Base-by-base conservation (phyloP, 1,139 yeast species). In the Hemisphaericaspora lyxosophila region DNA sequence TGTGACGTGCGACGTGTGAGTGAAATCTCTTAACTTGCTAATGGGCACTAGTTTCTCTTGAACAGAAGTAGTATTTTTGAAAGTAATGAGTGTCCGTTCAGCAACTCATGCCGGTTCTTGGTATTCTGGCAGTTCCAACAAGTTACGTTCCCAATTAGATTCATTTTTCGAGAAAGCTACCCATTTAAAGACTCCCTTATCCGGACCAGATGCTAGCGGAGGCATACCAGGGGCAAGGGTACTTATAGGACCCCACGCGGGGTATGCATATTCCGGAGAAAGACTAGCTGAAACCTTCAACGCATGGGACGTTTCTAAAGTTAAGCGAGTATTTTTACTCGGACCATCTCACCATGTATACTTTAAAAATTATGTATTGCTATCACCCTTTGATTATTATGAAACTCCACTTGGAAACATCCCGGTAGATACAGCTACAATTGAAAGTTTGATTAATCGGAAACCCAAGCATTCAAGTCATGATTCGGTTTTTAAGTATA, bases 321-420 rank as follows among this genome's bases (percentile, higher is more conserved):
- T 74, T 43, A 74, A 80, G 49, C 67, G 94, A 16, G 76, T 92
- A 2, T 86, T 92, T 49, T 69, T 92, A 2, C 60, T 92, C 51
- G 97, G 98, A 0, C 98, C 99, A 0, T 85, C 96, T 0, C 99
- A 92, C 55, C 96, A 87, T 57, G 82, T 85, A n/a, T 88, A 83
- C 55, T 88, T 85, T 63, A 69, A 70, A 39, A 73, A 75, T 28
- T 71, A 72, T 17, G 89, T 82, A 0, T 66, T 74, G 48, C 57
- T 88, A 4, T 71, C 87, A 2, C 60, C 59, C 2, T 88, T 70
- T 52, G 68, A 68, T 8, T 52, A 46, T 9, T 82, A 88, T 51
- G 84, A 75, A 32, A 90, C 98, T 0, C 98, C 98, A 0, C 55
- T 90, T 8, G 98, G 98, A 0, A 58, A 73, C 27, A 53, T 92